phyloP scores from a whole-genome alignment of 495 filamentous ascomycete species.

The Penicillium fimorum region DNA sequence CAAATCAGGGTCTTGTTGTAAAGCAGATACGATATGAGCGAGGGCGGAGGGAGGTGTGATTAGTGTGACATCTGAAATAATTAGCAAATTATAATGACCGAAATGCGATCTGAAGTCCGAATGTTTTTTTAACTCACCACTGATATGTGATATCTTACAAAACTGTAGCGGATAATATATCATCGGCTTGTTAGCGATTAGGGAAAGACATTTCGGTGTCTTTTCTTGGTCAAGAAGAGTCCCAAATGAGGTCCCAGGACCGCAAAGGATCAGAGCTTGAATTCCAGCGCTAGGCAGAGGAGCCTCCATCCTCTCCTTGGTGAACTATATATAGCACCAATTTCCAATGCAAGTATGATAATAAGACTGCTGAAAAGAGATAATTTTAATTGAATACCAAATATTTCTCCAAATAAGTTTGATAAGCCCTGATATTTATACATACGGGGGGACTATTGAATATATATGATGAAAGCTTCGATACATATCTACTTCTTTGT shows the following conservation, averaged over 20 bases:
- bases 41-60: background rate
- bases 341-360: background rate
- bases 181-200: constrained; percentile 4
- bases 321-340: background rate
- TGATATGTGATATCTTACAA: background rate
- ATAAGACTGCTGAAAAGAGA: background rate
- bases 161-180: constrained; percentile 1
- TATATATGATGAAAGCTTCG: background rate
- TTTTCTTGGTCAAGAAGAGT: background rate
- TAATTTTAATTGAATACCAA: background rate
- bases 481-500: background rate
- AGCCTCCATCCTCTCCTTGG: background rate
- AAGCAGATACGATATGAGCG: background rate
- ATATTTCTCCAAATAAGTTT: background rate
- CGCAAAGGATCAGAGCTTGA: constrained; percentile 6
- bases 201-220: background rate
- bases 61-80: constrained; percentile 2
- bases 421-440: background rate
- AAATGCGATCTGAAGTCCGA: background rate
- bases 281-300: background rate
- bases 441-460: background rate
- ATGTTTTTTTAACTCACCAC: background rate
- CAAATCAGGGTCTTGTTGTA: background rate
- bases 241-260: background rate
- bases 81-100: background rate